A percentile compares a stretch with the other conserved stretches of the same genome.
phyloP scores from a whole-genome alignment of 805 yeast species.

The Peterozyma xylosa region DNA sequence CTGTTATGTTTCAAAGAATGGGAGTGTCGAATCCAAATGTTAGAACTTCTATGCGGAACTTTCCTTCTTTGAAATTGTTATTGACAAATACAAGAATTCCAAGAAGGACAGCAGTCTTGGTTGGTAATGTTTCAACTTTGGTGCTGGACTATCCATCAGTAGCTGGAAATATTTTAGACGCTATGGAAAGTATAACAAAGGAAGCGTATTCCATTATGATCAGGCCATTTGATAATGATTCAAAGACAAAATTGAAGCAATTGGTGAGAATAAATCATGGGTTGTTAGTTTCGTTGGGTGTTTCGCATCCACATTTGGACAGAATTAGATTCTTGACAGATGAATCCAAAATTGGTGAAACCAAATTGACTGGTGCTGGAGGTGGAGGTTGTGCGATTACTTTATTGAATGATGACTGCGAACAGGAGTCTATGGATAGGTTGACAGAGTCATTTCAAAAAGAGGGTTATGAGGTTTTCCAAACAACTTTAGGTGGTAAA shows the following conservation, averaged over 20 bases:
- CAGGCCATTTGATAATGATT: slow-evolving; percentile 38
- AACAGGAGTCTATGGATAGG: slow-evolving; percentile 23
- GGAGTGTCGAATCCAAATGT: slow-evolving; percentile 45
- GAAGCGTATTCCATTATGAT: slow-evolving; percentile 66
- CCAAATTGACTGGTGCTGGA: slow-evolving; percentile 97
- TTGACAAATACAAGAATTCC: slow-evolving; percentile 86
- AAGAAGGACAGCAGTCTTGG: slow-evolving; percentile 78
- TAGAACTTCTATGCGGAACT: slow-evolving; percentile 60
- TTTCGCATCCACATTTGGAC: slow-evolving; percentile 89
- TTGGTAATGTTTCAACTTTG: slow-evolving; percentile 62
- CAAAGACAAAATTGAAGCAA: slow-evolving; percentile 41
- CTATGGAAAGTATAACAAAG: slow-evolving; percentile 68
- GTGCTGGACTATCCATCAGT: slow-evolving; percentile 47
- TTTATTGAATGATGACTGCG: slow-evolving; percentile 43
- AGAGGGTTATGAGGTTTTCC: slow-evolving; percentile 65
- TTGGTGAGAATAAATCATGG: slow-evolving; percentile 84
- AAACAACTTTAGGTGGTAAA: slow-evolving; percentile 79
- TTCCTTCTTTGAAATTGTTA: slow-evolving; percentile 68
- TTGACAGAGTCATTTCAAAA: slow-evolving; percentile 27
- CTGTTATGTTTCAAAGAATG: slow-evolving; percentile 77
- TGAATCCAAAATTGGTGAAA: slow-evolving; percentile 62
- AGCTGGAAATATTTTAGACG: slow-evolving; percentile 51
- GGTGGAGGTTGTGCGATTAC: slow-evolving; percentile 99
- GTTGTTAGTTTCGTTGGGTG: slow-evolving; percentile 75
- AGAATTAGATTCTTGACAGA: slow-evolving; percentile 62